These are phyloP conservation scores for Trametes elegans DNA, from an alignment of 768 basidiomycete genomes.

Conservation along the genomic window DNA sequence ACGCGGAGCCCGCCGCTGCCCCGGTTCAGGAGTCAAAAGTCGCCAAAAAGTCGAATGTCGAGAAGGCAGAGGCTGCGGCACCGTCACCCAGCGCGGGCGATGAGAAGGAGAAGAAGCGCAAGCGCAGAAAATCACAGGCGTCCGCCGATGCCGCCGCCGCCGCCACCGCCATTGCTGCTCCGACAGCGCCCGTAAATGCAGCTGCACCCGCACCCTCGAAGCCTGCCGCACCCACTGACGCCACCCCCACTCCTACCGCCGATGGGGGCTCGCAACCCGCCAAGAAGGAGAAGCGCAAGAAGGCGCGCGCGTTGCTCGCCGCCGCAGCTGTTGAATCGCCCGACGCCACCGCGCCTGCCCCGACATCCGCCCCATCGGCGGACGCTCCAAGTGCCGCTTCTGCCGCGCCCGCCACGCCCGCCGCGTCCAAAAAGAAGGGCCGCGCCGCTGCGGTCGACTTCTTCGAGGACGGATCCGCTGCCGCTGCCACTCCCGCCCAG, in stretches of 20 bases:
- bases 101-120: slow-evolving; percentile 26
- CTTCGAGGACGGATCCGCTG: slow-evolving; percentile 22
- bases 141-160: neutral
- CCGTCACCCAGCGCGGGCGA: neutral
- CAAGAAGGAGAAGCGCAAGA: slow-evolving; percentile 22
- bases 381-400: slow-evolving; percentile 9
- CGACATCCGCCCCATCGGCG: neutral
- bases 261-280: slow-evolving; percentile 5
- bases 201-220: neutral
- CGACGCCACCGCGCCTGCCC: slow-evolving; percentile 8
- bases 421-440: slow-evolving; percentile 17
- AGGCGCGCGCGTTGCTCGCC: slow-evolving; percentile 9
- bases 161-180: neutral
- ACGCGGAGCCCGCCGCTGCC: neutral
- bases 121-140: slow-evolving; percentile 12
- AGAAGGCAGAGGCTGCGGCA: neutral
- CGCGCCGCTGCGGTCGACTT: slow-evolving; percentile 28
- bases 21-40: neutral
- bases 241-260: neutral
- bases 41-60: neutral
- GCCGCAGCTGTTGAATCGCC: slow-evolving; percentile 2
- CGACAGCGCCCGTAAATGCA: neutral
- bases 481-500: neutral
- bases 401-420: slow-evolving; percentile 18
- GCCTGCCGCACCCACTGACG: neutral